Evolutionary conservation across 768 basidiomycete genomes (phyloP).

Genomic region (Paxillus rubicundulus): DNA sequence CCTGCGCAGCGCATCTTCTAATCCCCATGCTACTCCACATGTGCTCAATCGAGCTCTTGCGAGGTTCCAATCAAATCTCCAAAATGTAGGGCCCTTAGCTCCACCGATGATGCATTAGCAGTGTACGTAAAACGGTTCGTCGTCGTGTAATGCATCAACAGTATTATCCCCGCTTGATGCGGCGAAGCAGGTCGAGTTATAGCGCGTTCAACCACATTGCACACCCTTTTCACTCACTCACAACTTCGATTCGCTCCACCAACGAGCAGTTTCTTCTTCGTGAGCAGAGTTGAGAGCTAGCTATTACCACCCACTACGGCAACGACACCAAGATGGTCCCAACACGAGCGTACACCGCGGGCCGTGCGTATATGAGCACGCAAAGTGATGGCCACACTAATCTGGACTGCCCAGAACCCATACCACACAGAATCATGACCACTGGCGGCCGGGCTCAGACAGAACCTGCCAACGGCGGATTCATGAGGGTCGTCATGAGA

Average conservation of each 20-base stretch:
- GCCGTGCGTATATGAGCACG: constrained; percentile 3
- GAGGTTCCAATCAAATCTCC: constrained; percentile 7
- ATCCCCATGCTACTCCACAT: no score
- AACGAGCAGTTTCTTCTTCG: constrained; percentile 3
- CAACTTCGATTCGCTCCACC: not conserved
- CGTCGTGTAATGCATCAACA: not conserved
- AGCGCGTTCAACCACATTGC: not conserved
- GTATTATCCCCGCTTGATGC: not conserved
- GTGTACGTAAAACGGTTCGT: not conserved
- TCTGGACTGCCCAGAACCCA: constrained; percentile 8
- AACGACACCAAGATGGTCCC: constrained; percentile 8
- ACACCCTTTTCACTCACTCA: not conserved
- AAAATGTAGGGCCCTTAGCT: not conserved
- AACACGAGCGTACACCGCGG: constrained; percentile 5
- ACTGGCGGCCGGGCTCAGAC: constrained; percentile 13
- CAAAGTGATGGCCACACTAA: not conserved
- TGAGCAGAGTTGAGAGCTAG: not conserved
- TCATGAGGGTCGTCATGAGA: constrained; percentile 23
- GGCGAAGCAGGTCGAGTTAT: not conserved
- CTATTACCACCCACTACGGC: not conserved
- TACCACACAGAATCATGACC: constrained; percentile 10
- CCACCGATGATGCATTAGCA: not conserved
- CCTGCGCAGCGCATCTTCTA: no score
- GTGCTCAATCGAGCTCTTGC: no score
- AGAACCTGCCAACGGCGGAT: constrained; percentile 15